phyloP scores from a whole-genome alignment of 257 asterid genomes.

The Plantago ovata region DNA sequence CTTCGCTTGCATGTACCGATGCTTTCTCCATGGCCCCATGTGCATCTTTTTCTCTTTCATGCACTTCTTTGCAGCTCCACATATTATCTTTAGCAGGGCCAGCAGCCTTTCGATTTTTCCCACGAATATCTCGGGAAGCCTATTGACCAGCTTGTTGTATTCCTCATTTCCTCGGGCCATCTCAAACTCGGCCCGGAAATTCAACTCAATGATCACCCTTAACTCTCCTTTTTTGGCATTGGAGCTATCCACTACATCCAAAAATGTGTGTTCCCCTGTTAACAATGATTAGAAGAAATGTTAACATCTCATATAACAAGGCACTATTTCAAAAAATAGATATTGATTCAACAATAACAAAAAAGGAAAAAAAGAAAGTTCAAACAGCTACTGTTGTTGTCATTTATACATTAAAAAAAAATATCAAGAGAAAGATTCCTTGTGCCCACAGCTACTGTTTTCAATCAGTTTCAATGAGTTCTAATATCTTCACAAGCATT shows the following conservation, averaged over 20 bases:
- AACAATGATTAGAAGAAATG: not conserved
- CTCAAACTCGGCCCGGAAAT: constrained; percentile 67
- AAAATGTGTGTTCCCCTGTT: constrained; percentile 79
- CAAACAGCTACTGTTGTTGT: no score
- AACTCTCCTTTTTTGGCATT: constrained; percentile 53
- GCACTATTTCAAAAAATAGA: no score
- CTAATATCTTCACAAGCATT: no score
- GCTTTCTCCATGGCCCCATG: constrained; percentile 93
- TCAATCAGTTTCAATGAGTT: no score
- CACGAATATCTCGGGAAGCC: constrained; percentile 60
- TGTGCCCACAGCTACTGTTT: no score
- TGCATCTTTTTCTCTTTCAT: constrained; percentile 90
- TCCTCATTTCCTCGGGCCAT: constrained; percentile 82
- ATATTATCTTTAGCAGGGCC: constrained; percentile 56
- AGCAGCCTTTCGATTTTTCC: constrained; percentile 73
- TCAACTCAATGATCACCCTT: constrained; percentile 65
- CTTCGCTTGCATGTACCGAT: constrained; percentile 88
- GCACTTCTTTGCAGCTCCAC: constrained; percentile 73
- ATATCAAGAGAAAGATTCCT: no score
- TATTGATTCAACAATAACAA: no score
- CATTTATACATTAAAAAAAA: no score
- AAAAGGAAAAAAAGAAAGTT: no score
- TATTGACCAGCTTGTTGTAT: constrained; percentile 49
- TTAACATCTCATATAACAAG: constrained; percentile 2
- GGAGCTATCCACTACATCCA: constrained; percentile 70